Base-by-base conservation (phyloP, 208 protist species). In the Leishmania mexicana region DNA sequence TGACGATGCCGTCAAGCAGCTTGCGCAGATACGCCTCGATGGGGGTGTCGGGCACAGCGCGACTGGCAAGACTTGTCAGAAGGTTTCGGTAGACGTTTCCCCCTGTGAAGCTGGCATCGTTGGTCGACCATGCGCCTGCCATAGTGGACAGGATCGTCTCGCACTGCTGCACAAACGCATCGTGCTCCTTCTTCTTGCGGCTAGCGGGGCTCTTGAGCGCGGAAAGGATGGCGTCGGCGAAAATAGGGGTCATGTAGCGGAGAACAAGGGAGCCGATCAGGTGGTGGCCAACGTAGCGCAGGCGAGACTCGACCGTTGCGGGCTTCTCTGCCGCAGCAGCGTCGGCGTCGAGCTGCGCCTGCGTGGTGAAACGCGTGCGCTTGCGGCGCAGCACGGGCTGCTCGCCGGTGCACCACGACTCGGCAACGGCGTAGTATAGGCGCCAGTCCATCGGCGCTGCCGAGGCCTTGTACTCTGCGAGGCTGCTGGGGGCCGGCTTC, bases 81-180 rank as follows among this genome's bases (percentile, higher is more conserved):
- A 96, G 75, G 17, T 88, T 92, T 89, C 95, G 94, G 79, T 88
- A 87, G 38, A 96, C 84, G 76, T 95, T 95, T 79, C 94, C 82
- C 35, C 78, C 78, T 51, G 77, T 81, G 60, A 78, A 85, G 53
- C 71, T 85, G 11, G 82, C 71, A n/a, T 85, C 77, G 53, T 45
- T 67, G 72, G 72, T 79, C 49, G 82, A 78, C 82, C 82, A 85
- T 13, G 76, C 72, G 19, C 54, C 10, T 54, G 64, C 76, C 82
- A 85, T 45, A 21, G 82, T 54, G 2, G 72, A 75, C 67, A 97
- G 73, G 57, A 95, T 76, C 58, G 78, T 87, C 73, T 86, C 76
- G 83, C 90, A 90, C 31, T 93, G 81, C 79, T 71, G 65, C 35
- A 89, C 81, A 81, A 89, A 89, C 19, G 76, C 64, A 45, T 84